Evolutionary conservation across 768 basidiomycete genomes (phyloP).

Genomic region (Agrocybe praecox): DNA sequence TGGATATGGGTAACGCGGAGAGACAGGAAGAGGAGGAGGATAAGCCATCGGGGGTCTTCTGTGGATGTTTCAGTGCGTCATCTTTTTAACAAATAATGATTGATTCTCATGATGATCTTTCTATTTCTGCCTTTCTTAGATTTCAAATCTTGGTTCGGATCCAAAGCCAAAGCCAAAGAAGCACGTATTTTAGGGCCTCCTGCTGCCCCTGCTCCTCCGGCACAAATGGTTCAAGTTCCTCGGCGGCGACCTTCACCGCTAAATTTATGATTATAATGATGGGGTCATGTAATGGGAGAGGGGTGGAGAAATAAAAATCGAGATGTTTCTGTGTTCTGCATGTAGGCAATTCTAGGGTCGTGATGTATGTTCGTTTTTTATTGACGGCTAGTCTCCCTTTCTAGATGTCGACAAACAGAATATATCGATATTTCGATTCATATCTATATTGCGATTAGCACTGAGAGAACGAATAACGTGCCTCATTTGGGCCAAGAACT

Average conservation of each 20-base stretch:
- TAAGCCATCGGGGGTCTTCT: slow-evolving; percentile 15
- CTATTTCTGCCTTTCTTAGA: slow-evolving; percentile 7
- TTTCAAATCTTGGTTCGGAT: slow-evolving; percentile 21
- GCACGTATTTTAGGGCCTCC: slow-evolving; percentile 16
- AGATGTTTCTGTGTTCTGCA: background rate
- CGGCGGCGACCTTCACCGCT: slow-evolving; percentile 19
- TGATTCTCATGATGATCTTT: background rate
- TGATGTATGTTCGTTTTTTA: background rate
- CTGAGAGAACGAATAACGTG: background rate
- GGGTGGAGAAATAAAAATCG: background rate
- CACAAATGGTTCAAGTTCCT: slow-evolving; percentile 20
- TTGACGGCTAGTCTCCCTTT: background rate
- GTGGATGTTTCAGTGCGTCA: slow-evolving; percentile 21
- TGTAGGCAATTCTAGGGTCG: background rate
- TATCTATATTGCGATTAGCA: background rate
- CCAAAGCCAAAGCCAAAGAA: slow-evolving; percentile 14
- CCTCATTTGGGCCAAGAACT: background rate
- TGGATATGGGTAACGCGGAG: slow-evolving; percentile 9
- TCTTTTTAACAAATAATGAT: background rate
- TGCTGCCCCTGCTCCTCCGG: slow-evolving; percentile 10
- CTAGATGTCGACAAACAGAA: background rate
- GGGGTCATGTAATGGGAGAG: background rate
- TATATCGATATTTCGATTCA: background rate
- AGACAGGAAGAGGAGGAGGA: slow-evolving; percentile 15
- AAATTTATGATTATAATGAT: slow-evolving; percentile 9